phyloP scores from a whole-genome alignment of 768 basidiomycete species.

The Pholiota conissans region DNA sequence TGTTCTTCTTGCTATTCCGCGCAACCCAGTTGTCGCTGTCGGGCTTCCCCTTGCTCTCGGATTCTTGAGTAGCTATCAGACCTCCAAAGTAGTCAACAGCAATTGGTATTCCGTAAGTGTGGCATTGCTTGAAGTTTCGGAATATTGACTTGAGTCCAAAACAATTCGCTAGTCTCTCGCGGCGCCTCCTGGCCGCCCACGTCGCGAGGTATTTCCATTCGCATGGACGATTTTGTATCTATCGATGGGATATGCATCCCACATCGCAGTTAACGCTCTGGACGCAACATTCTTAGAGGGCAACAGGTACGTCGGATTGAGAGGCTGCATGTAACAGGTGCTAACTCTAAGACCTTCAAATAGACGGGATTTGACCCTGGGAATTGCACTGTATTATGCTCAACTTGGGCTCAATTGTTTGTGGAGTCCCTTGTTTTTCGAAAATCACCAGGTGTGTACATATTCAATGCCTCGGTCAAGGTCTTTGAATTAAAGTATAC shows the following conservation, averaged over 20 bases:
- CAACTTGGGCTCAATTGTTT: constrained; percentile 58
- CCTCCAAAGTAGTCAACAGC: constrained; percentile 45
- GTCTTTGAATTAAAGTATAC: neutral
- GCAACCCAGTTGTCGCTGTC: constrained; percentile 56
- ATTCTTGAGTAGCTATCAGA: constrained; percentile 47
- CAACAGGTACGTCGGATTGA: constrained; percentile 35
- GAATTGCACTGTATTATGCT: constrained; percentile 58
- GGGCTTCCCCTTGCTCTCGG: constrained; percentile 61
- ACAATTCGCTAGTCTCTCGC: constrained; percentile 38
- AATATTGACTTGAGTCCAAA: neutral
- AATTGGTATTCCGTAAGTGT: constrained; percentile 59
- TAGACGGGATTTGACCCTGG: constrained; percentile 43
- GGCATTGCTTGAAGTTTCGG: too few species aligned
- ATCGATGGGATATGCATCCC: constrained; percentile 68
- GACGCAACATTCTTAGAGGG: constrained; percentile 41
- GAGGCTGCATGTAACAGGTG: neutral
- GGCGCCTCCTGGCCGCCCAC: constrained; percentile 52
- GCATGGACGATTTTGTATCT: constrained; percentile 56
- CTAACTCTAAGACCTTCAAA: neutral
- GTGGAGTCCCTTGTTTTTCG: constrained; percentile 72
- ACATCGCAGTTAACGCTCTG: constrained; percentile 55
- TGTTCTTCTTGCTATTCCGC: constrained; percentile 51
- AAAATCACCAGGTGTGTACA: constrained; percentile 38
- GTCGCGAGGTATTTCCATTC: constrained; percentile 54
- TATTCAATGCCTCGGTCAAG: neutral